Conservation (phyloP, 345 rosid species). For the Brassica incana region DNA sequence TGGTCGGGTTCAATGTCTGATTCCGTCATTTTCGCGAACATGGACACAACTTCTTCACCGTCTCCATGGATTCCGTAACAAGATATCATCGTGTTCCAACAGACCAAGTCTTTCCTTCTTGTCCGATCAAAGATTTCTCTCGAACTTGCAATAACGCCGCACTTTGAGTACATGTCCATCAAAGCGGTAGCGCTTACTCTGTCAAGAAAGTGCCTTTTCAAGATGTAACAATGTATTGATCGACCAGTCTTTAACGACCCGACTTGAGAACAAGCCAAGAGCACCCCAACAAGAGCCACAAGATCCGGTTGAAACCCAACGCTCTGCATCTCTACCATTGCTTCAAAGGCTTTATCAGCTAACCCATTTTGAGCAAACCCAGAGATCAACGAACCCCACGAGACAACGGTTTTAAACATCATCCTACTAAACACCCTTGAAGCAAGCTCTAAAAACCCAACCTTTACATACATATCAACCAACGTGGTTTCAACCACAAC, state of each 20-base stretch:
- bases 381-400: constrained; percentile 68
- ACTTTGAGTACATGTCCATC: constrained; percentile 75
- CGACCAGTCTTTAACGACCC: constrained; percentile 60
- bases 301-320: constrained; percentile 52
- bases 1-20: constrained; percentile 55
- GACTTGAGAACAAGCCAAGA: constrained; percentile 57
- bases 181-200: constrained; percentile 53
- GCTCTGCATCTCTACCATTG: constrained; percentile 56
- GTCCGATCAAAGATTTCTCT: constrained; percentile 50
- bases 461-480: constrained; percentile 73
- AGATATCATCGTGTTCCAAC: constrained; percentile 73
- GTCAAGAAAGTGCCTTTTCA: constrained; percentile 50
- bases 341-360: constrained; percentile 46
- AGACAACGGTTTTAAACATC: constrained; percentile 46
- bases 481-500: constrained; percentile 58
- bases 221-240: constrained; percentile 54
- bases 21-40: constrained; percentile 55
- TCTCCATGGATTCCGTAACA: constrained; percentile 70
- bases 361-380: constrained; percentile 69
- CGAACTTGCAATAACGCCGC: constrained; percentile 54
- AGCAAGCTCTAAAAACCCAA: constrained; percentile 59
- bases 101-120: constrained; percentile 51
- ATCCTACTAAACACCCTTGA: constrained; percentile 48
- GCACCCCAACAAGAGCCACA: constrained; percentile 56
- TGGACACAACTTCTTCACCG: constrained; percentile 58